Evolutionary conservation across 768 basidiomycete genomes (phyloP).

Genomic region (Harrya chromipes): DNA sequence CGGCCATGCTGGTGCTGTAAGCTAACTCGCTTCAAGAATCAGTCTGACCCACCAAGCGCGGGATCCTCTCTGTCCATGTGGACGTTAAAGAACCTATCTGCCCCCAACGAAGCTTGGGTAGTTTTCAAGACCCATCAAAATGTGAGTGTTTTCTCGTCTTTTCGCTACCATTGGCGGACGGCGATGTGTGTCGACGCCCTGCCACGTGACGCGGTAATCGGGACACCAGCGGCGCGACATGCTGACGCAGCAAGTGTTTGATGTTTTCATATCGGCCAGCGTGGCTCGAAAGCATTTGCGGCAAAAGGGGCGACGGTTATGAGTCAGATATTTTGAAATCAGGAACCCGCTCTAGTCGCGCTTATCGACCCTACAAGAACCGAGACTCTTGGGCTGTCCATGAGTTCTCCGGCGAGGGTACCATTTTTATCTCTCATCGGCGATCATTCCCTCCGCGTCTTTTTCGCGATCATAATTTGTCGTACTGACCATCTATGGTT

Average conservation of each 20-base stretch:
- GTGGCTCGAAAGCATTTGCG: not conserved
- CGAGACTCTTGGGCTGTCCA: not conserved
- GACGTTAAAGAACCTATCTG: conserved; percentile 38
- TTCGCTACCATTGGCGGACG: not conserved
- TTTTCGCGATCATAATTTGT: conserved; percentile 10
- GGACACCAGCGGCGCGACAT: not conserved
- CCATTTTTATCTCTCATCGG: conserved; percentile 11
- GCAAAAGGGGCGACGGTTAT: conserved; percentile 11
- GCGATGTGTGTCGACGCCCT: not conserved
- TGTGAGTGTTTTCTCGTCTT: conserved; percentile 37
- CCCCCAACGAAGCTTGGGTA: conserved; percentile 46
- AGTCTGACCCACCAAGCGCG: conserved; percentile 3
- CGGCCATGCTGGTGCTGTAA: not conserved
- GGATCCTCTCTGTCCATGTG: conserved; percentile 45
- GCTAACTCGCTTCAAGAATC: conserved; percentile 14
- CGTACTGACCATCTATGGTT: conserved; percentile 13
- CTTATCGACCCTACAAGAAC: not conserved
- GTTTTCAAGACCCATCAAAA: conserved; percentile 61
- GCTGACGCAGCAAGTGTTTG: not conserved
- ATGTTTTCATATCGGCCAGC: not conserved
- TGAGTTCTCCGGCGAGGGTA: not conserved
- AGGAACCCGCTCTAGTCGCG: conserved; percentile 14
- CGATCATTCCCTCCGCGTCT: conserved; percentile 14
- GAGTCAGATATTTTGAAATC: conserved; percentile 19
- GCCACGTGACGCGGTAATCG: conserved; percentile 5